A percentile compares a stretch with the other conserved stretches of the same genome.
phyloP scores from a whole-genome alignment of 1,284 basidiomycete genomes.

The Boletus smithii region DNA sequence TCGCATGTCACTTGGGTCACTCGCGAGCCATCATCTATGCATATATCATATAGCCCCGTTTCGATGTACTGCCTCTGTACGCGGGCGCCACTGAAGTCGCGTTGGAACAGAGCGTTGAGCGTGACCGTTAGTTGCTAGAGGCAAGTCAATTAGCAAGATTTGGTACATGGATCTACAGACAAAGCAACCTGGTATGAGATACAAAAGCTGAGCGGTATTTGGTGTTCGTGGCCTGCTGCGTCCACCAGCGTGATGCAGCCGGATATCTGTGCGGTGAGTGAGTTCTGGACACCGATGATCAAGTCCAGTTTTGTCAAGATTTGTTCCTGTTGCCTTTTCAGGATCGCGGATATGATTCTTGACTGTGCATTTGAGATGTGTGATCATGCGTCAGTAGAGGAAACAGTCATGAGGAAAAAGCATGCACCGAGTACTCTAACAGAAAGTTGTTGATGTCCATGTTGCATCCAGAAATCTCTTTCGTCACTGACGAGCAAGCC shows the following conservation, averaged over 20 bases:
- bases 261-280: neutral
- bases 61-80: neutral
- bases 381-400: neutral
- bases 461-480: neutral
- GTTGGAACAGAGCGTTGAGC: neutral
- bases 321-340: neutral
- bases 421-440: neutral
- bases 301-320: neutral
- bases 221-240: neutral
- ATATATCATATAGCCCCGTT: neutral
- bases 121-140: neutral
- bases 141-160: neutral
- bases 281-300: neutral
- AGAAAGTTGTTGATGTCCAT: neutral
- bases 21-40: neutral
- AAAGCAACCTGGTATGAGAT: neutral
- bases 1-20: neutral
- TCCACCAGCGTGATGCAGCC: neutral
- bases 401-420: neutral
- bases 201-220: neutral
- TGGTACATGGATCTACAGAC: neutral
- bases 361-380: neutral
- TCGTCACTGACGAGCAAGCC: neutral
- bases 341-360: neutral
- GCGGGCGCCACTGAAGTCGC: neutral